phyloP scores from a whole-genome alignment of 2,329 filamentous ascomycete genomes.

The Fusarium burgessii region DNA sequence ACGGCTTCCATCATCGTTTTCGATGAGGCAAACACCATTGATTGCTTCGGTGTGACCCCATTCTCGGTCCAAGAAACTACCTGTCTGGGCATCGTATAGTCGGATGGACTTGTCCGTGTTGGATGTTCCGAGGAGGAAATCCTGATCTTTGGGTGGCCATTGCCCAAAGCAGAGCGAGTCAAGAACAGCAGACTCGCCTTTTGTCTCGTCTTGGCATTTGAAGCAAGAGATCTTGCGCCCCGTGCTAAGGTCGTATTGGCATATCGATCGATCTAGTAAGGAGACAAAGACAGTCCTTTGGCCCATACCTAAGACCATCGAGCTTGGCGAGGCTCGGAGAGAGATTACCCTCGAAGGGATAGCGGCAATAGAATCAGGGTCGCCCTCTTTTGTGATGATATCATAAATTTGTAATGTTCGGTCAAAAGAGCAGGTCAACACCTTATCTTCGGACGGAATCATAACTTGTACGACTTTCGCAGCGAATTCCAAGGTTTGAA shows the following conservation, averaged over 20 bases:
- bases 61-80: slow-evolving; percentile 84
- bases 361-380: slow-evolving; percentile 77
- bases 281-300: slow-evolving; percentile 70
- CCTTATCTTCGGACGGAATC: slow-evolving; percentile 77
- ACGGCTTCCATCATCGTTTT: slow-evolving; percentile 66
- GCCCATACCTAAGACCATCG: slow-evolving; percentile 79
- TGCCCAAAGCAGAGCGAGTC: slow-evolving; percentile 78
- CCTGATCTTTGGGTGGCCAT: slow-evolving; percentile 65
- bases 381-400: slow-evolving; percentile 75
- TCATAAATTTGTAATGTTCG: slow-evolving; percentile 88
- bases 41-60: slow-evolving; percentile 97
- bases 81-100: slow-evolving; percentile 84
- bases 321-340: slow-evolving; percentile 87
- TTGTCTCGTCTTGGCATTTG: slow-evolving; percentile 84
- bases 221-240: slow-evolving; percentile 80
- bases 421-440: slow-evolving; percentile 91
- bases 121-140: slow-evolving; percentile 86
- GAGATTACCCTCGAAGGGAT: slow-evolving; percentile 81
- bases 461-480: slow-evolving; percentile 83
- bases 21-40: slow-evolving; percentile 81
- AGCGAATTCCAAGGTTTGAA: slow-evolving; percentile 94
- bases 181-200: slow-evolving; percentile 83
- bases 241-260: slow-evolving; percentile 71
- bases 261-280: slow-evolving; percentile 70
- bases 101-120: slow-evolving; percentile 96